These are phyloP conservation scores for Pyrenophora seminiperda DNA, from an alignment of 2,329 filamentous ascomycete genomes.

Conservation along the genomic window DNA sequence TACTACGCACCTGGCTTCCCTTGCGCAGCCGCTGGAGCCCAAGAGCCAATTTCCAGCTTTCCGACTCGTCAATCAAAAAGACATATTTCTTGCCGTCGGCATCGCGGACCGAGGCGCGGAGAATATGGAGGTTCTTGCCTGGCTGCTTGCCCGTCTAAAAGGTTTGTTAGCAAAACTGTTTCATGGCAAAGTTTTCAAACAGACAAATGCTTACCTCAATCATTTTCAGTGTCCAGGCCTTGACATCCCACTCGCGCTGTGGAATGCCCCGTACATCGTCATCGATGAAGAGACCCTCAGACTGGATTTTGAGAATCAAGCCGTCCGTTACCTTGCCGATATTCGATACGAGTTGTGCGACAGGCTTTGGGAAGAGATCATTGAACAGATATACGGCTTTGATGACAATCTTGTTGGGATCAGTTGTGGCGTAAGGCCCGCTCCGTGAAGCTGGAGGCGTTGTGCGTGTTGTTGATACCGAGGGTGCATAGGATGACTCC, in stretches of 20 bases:
- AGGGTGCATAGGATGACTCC: slow-evolving; percentile 84
- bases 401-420: slow-evolving; percentile 96
- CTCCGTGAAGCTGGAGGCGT: slow-evolving; percentile 80
- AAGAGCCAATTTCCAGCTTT: slow-evolving; percentile 67
- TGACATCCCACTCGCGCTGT: slow-evolving; percentile 98
- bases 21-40: slow-evolving; percentile 62
- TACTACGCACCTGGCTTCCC: slow-evolving; percentile 60
- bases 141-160: slow-evolving; percentile 53
- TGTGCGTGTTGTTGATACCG: slow-evolving; percentile 80
- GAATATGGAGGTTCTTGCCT: slow-evolving; percentile 56
- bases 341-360: slow-evolving; percentile 87
- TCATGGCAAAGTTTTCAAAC: not conserved
- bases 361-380: slow-evolving; percentile 85
- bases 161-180: slow-evolving; percentile 13
- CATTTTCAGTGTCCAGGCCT: slow-evolving; percentile 94
- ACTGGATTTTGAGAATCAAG: slow-evolving; percentile 87
- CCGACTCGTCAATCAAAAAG: slow-evolving; percentile 63
- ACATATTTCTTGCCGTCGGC: slow-evolving; percentile 66
- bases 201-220: slow-evolving; percentile 64
- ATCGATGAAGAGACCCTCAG: slow-evolving; percentile 94
- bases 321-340: slow-evolving; percentile 87
- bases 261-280: slow-evolving; percentile 89
- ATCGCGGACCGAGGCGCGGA: slow-evolving; percentile 64
- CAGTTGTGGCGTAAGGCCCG: slow-evolving; percentile 81
- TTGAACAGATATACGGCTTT: slow-evolving; percentile 92